A percentile compares a stretch with the other conserved stretches of the same genome.
Evolutionary conservation across 2,329 filamentous ascomycete genomes (phyloP).

Genomic region (Ophiostoma triangulosporum): DNA sequence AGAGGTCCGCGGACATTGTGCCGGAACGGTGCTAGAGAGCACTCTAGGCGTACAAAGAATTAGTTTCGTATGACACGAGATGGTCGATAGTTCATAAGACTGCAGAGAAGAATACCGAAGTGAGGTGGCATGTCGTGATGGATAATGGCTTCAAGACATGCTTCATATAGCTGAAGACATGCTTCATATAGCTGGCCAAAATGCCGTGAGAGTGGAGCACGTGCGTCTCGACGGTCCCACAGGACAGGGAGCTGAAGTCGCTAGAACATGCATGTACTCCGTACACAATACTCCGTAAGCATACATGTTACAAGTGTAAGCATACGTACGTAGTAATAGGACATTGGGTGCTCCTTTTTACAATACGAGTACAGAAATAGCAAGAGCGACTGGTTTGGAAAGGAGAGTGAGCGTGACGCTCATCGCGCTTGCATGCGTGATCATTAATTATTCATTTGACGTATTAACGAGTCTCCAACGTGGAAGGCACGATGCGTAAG

Average conservation of each 20-base stretch:
- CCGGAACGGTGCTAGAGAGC: neutral
- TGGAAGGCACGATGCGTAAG: neutral
- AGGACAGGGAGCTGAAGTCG: neutral
- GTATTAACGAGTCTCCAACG: neutral
- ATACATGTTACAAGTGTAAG: neutral
- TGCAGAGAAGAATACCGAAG: too few relatives aligned
- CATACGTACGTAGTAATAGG: too few relatives aligned
- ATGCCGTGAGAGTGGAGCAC: conserved; percentile 4
- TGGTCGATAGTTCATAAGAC: too few relatives aligned
- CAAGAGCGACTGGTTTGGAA: neutral
- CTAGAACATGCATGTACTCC: too few relatives aligned
- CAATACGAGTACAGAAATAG: neutral
- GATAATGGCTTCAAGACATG: too few relatives aligned
- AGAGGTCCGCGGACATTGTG: conserved; percentile 51
- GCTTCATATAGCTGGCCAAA: neutral
- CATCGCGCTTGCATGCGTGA: neutral
- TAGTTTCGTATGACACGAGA: too few relatives aligned
- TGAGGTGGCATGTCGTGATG: neutral
- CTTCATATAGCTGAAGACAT: too few relatives aligned
- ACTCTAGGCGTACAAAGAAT: neutral
- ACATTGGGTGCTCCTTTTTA: neutral
- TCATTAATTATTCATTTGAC: neutral
- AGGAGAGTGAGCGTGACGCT: neutral
- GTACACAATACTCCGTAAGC: too few relatives aligned
- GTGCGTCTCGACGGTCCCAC: neutral